A percentile compares a stretch with the other conserved stretches of the same genome.
phyloP scores from a whole-genome alignment of 768 basidiomycete genomes.

The Termitomyces sp. region DNA sequence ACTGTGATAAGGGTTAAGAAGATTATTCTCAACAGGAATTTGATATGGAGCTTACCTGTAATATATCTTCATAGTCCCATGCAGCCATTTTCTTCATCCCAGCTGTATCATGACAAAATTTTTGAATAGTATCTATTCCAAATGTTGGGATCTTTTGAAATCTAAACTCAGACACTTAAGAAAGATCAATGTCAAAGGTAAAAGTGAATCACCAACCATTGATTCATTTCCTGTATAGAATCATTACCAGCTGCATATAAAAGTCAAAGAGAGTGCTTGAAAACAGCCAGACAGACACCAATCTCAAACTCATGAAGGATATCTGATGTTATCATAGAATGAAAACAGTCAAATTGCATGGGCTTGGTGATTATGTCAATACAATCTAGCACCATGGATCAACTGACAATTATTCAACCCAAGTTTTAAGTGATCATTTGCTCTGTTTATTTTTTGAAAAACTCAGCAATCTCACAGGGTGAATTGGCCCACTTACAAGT shows the following conservation, averaged over 20 bases:
- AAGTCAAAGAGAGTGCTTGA: conserved; percentile 20
- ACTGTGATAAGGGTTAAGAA: conserved; percentile 6
- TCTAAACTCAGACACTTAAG: background rate
- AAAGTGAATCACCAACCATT: conserved; percentile 1
- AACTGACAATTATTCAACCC: too few relatives aligned
- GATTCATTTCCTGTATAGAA: conserved; percentile 11
- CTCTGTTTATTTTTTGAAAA: too few relatives aligned
- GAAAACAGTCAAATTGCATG: too few relatives aligned
- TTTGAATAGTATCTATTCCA: conserved; percentile 16
- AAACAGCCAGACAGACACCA: conserved; percentile 19
- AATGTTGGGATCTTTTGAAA: conserved; percentile 9
- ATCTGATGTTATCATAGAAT: conserved; percentile 5
- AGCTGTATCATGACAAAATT: conserved; percentile 19
- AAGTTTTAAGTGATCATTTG: too few relatives aligned
- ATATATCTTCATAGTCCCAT: conserved; percentile 26
- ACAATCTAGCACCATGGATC: too few relatives aligned
- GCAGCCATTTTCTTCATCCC: conserved; percentile 22
- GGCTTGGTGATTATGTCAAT: too few relatives aligned
- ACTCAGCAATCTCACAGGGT: too few relatives aligned
- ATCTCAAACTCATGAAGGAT: conserved; percentile 26
- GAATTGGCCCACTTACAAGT: too few relatives aligned
- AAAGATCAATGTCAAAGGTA: background rate
- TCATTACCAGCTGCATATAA: conserved; percentile 11
- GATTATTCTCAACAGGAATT: background rate
- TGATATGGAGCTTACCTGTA: conserved; percentile 20